Conservation (phyloP, 306 rosid genomes). For the Quillaja saponaria region DNA sequence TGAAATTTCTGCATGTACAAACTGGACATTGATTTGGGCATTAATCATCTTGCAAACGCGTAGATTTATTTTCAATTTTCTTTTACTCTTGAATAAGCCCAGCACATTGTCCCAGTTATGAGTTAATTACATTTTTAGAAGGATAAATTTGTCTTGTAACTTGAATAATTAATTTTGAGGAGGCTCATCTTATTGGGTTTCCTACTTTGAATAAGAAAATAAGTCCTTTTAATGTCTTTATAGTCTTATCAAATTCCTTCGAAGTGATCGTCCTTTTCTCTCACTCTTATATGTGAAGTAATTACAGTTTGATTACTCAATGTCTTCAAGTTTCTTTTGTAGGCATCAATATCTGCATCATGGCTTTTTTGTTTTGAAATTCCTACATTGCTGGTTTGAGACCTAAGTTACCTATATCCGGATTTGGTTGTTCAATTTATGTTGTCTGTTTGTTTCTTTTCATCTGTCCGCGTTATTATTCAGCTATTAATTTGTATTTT, state of each 20-base stretch:
- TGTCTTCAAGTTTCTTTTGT: conserved; percentile 5
- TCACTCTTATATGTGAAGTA: neutral
- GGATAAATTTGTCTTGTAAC: too few relatives aligned
- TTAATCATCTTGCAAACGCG: neutral
- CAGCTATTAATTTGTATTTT: conserved; percentile 4
- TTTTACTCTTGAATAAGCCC: neutral
- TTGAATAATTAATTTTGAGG: too few relatives aligned
- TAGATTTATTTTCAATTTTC: neutral
- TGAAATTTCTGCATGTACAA: neutral
- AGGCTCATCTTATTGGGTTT: too few relatives aligned
- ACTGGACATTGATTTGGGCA: neutral
- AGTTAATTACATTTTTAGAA: too few relatives aligned
- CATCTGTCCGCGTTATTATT: neutral
- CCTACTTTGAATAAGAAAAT: too few relatives aligned
- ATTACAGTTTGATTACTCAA: neutral
- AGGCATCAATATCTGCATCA: conserved; percentile 78
- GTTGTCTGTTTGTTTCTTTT: neutral
- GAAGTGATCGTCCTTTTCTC: neutral
- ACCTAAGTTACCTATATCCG: neutral
- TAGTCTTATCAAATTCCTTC: too few relatives aligned
- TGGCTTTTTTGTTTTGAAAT: conserved; percentile 90
- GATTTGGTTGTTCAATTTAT: neutral
- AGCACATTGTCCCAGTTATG: too few relatives aligned
- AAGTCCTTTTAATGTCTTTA: too few relatives aligned
- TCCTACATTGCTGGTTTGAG: conserved; percentile 83